Base-by-base conservation (phyloP, 805 yeast species). In the Cyberlindnera maclurae region DNA sequence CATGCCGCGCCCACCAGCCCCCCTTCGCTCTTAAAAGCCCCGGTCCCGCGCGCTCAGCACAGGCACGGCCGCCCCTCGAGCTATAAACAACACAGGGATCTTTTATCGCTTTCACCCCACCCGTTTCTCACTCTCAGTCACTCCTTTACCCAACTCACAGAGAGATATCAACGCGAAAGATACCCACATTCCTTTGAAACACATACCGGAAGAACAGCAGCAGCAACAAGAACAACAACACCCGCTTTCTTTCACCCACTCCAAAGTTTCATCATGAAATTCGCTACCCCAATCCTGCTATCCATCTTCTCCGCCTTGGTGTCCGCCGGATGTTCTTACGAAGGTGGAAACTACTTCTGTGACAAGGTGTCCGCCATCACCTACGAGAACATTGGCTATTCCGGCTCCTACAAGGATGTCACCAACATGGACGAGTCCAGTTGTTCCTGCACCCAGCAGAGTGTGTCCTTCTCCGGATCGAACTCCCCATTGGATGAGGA, bases 401-500 rank as follows among this genome's bases (percentile, higher is more conserved):
- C 93, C 16, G 96, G 97, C 50, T 65, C 88, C 16, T 93, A 85
- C 69, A 55, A 68, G 52, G 89, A 82, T 50, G 88, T 93, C 50
- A 81, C 89, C 48, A 50, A 60, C 55, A 89, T 93, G 95, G 78
- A 81, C 62, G 77, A 74, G 56, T 43, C 63, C 43, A 54, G 80
- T 11, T 88, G 97, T 59, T 40, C 67, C 27, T 89, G 97, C 70
- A 55, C 82, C n/a, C 79, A 77, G 46, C 52, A 66, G 36, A 40
- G 77, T 16, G 49, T 54, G 29, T 55, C 79, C 8, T 82, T 87
- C 70, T 68, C 79, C 12, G 96, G 96, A 39, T 54, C 75, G 42
- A 63, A 85, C 61, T 64, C 89, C 39, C 96, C 96, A 29, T 69
- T 87, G 46, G 82, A 85, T 62, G 93, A 86, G 68, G 95, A 87